Evolutionary conservation across 1,284 basidiomycete species (phyloP).

Genomic region (Irpex sp.): DNA sequence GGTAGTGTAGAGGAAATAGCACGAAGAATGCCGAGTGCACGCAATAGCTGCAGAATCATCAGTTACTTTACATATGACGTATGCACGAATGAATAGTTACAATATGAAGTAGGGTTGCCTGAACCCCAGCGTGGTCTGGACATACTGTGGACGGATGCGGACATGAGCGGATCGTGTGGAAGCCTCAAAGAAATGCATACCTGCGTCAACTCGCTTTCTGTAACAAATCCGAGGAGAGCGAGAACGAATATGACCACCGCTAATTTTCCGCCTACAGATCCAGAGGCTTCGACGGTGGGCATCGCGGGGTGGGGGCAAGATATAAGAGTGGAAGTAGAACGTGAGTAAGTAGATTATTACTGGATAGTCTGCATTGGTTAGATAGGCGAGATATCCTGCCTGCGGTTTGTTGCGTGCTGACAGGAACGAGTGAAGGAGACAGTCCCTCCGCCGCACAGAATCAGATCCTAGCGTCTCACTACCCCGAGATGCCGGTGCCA

Average conservation of each 20-base stretch:
- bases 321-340: conserved; percentile 16
- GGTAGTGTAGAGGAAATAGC: conserved; percentile 68
- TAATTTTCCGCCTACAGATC: conserved; percentile 26
- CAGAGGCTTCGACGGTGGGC: conserved; percentile 8
- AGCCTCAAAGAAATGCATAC: conserved; percentile 29
- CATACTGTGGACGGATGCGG: conserved; percentile 44
- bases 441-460: background rate
- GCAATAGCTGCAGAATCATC: conserved; percentile 49
- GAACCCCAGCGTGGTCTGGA: conserved; percentile 68
- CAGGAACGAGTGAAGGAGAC: background rate
- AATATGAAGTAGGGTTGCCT: conserved; percentile 78
- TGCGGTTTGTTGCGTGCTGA: background rate
- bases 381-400: background rate
- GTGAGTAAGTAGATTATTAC: background rate
- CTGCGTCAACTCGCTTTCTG: conserved; percentile 69
- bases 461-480: background rate
- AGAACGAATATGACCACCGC: conserved; percentile 50
- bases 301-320: conserved; percentile 18
- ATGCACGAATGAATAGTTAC: conserved; percentile 35
- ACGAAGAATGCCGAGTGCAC: conserved; percentile 70
- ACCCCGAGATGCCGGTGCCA: background rate
- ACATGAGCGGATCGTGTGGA: background rate
- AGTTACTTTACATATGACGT: background rate
- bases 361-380: background rate
- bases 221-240: conserved; percentile 60